phyloP scores from a whole-genome alignment of 2,329 filamentous ascomycete species.

The Diplodia sapinea region DNA sequence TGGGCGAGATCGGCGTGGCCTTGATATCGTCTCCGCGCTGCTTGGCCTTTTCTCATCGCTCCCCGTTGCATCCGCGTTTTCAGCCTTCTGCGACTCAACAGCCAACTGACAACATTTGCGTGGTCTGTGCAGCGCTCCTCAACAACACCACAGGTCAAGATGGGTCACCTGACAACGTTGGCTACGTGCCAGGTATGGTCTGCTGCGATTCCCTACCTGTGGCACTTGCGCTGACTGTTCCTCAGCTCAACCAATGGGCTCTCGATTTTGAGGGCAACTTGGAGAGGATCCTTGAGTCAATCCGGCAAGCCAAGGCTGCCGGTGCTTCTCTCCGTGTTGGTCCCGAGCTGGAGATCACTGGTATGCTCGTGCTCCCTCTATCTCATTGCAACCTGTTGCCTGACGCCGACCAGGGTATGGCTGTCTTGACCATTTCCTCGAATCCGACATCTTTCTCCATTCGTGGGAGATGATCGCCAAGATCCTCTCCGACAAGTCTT shows the following conservation, averaged over 20 bases:
- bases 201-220: not conserved
- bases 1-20: constrained; percentile 14
- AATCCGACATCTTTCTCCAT: constrained; percentile 49
- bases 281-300: constrained; percentile 67
- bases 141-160: not conserved
- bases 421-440: constrained; percentile 68
- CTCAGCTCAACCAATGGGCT: constrained; percentile 53
- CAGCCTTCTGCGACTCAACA: not conserved
- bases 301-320: constrained; percentile 63
- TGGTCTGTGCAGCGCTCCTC: not conserved
- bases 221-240: not conserved
- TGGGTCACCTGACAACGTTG: constrained; percentile 33
- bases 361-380: constrained; percentile 1
- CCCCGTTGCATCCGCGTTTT: not conserved
- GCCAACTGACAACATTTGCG: no score
- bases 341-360: constrained; percentile 57
- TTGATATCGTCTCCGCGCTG: constrained; percentile 9
- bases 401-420: constrained; percentile 59
- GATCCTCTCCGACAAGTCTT: constrained; percentile 66
- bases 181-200: constrained; percentile 31
- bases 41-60: not conserved
- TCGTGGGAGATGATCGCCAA: constrained; percentile 63
- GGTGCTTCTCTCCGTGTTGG: constrained; percentile 68
- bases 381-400: not conserved
- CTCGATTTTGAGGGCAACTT: constrained; percentile 70